Evolutionary conservation across 2,329 filamentous ascomycete species (phyloP).

Genomic region (Acephala macrosclerotiorum): DNA sequence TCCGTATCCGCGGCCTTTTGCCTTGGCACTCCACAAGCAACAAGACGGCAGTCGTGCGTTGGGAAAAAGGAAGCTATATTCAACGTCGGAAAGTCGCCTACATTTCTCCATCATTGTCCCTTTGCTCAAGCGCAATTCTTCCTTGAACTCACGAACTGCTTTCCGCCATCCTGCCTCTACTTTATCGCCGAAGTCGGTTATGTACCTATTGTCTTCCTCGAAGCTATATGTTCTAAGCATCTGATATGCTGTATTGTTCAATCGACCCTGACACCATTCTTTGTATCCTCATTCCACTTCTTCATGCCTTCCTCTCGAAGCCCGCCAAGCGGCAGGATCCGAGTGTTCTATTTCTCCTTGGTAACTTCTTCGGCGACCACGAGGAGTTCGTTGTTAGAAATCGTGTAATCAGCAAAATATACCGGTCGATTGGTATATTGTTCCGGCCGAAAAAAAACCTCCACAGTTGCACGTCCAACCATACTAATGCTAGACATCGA

Average conservation of each 20-base stretch:
- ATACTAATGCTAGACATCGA: not conserved
- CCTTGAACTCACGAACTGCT: not conserved
- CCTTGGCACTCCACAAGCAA: not conserved
- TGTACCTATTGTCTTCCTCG: not conserved
- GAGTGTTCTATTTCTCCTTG: not conserved
- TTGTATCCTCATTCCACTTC: not conserved
- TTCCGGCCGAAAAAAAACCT: not conserved
- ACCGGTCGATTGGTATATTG: not conserved
- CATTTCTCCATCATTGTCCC: not conserved
- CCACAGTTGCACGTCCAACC: not conserved
- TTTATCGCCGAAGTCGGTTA: not conserved
- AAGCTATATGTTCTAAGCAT: not conserved
- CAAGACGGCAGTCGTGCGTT: not conserved
- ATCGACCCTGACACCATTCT: not conserved
- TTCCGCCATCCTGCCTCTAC: not conserved
- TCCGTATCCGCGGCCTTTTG: not conserved
- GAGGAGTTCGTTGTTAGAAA: not conserved
- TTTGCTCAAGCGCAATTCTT: not conserved
- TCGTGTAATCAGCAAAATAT: conserved; percentile 2
- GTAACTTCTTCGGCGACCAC: not conserved
- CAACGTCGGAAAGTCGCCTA: not conserved
- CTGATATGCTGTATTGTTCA: not conserved
- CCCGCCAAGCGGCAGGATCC: not conserved
- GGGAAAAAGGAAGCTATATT: not conserved
- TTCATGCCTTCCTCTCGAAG: not conserved